Conservation (phyloP, 441 rosid species). For the Arabidopsis hybrid region DNA sequence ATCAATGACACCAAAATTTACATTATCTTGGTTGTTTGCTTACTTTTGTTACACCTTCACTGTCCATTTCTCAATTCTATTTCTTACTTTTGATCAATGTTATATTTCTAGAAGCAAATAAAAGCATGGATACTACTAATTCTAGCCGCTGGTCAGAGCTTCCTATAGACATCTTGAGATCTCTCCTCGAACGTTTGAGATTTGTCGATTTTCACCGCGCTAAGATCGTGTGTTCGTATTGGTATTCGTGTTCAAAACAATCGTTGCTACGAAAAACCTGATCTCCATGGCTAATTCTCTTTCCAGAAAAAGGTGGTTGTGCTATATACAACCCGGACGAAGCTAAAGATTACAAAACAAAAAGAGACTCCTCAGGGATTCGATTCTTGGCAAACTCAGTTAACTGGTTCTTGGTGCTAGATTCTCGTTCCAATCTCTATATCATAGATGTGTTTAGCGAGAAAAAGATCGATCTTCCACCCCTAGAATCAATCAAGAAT, state of each 20-base stretch:
- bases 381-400: neutral
- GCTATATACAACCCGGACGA: neutral
- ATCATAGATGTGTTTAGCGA: neutral
- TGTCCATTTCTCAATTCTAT: too few relatives aligned
- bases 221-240: neutral
- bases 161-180: conserved; percentile 6
- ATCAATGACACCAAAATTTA: too few relatives aligned
- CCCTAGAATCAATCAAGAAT: conserved; percentile 22
- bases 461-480: conserved; percentile 5
- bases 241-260: conserved; percentile 4
- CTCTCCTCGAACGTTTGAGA: conserved; percentile 16
- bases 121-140: neutral
- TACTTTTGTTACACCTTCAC: too few relatives aligned
- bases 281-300: neutral
- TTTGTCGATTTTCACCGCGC: neutral
- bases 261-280: neutral
- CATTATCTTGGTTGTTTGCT: too few relatives aligned
- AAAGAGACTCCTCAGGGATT: neutral
- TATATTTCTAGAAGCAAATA: too few relatives aligned
- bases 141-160: neutral
- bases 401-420: too few relatives aligned
- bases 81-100: too few relatives aligned
- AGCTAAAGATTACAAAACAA: neutral
- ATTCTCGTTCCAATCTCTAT: neutral
- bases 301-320: neutral